Percentiles rank a stretch among this genome's conserved stretches.
Conservation (phyloP, 2,329 filamentous ascomycete genomes). For the Colletotrichum sp. region DNA sequence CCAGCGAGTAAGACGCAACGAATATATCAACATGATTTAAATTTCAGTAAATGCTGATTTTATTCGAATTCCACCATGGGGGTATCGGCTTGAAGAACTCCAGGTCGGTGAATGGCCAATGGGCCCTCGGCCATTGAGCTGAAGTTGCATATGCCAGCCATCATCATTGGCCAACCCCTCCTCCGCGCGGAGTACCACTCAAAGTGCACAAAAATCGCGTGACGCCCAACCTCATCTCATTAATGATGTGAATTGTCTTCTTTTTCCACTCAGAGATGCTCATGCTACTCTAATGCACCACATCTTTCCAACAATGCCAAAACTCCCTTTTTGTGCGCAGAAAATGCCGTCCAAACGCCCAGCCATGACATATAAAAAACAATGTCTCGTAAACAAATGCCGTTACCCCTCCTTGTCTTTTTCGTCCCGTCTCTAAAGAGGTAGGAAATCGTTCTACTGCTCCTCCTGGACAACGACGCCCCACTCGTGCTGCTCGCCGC, state of each 20-base stretch:
- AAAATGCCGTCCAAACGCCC: background rate
- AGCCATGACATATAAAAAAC: background rate
- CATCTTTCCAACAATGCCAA: background rate
- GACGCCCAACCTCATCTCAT: background rate
- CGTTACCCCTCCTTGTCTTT: background rate
- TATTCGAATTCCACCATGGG: background rate
- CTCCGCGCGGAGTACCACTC: background rate
- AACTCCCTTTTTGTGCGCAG: background rate
- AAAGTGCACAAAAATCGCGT: background rate
- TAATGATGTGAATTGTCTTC: background rate
- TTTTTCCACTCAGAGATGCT: background rate
- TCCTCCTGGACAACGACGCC: constrained; percentile 71
- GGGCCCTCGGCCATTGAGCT: background rate
- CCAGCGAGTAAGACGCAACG: background rate
- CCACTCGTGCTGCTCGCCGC: constrained; percentile 71
- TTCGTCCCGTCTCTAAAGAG: background rate
- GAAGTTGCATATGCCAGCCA: background rate
- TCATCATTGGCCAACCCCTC: background rate
- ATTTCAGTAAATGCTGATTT: background rate
- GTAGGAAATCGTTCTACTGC: constrained; percentile 29
- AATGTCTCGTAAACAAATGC: background rate
- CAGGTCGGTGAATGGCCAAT: background rate
- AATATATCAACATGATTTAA: background rate
- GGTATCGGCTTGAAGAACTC: background rate
- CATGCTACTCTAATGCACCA: background rate